Conservation (phyloP, 352 stramenopile genomes). For the Globisporangium spinosum region DNA sequence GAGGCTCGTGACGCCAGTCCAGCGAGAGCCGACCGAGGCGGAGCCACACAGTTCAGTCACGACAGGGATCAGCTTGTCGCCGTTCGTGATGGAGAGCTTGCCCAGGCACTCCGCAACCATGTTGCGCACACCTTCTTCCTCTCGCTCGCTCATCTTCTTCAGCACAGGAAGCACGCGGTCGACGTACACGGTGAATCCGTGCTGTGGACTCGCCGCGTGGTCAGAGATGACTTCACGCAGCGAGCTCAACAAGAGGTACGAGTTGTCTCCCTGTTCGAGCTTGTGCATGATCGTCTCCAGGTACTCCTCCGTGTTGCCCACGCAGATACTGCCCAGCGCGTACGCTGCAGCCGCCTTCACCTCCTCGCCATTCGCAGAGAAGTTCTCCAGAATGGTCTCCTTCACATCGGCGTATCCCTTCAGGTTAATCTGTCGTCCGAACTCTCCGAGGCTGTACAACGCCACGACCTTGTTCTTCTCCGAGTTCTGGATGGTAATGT, state of each 20-base stretch:
- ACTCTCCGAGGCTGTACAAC: constrained; percentile 93
- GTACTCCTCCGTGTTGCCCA: constrained; percentile 91
- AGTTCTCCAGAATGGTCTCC: constrained; percentile 87
- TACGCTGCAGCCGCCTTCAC: constrained; percentile 95
- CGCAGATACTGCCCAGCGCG: constrained; percentile 93
- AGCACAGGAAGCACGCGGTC: constrained; percentile 93
- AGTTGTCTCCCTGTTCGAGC: constrained; percentile 88
- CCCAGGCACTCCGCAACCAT: constrained; percentile 98
- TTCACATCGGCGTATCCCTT: constrained; percentile 84
- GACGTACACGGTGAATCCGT: constrained; percentile 74
- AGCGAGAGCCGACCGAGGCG: constrained; percentile 57
- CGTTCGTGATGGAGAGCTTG: constrained; percentile 91
- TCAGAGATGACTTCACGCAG: constrained; percentile 95
- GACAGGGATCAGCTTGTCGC: constrained; percentile 84
- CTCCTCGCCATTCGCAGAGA: constrained; percentile 88
- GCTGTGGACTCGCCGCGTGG: constrained; percentile 67
- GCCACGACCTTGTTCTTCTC: constrained; percentile 87
- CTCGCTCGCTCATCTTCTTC: constrained; percentile 86
- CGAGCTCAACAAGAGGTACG: constrained; percentile 95
- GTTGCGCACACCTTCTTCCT: constrained; percentile 95
- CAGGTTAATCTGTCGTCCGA: constrained; percentile 92
- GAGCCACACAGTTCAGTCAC: constrained; percentile 81
- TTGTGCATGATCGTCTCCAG: constrained; percentile 91
- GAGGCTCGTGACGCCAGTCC: constrained; percentile 92
- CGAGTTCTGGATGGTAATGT: constrained; percentile 48